Evolutionary conservation across 805 yeast species (phyloP), one percentile per base, ranked within the genome.

Genomic region (Candida caryicola): DNA sequence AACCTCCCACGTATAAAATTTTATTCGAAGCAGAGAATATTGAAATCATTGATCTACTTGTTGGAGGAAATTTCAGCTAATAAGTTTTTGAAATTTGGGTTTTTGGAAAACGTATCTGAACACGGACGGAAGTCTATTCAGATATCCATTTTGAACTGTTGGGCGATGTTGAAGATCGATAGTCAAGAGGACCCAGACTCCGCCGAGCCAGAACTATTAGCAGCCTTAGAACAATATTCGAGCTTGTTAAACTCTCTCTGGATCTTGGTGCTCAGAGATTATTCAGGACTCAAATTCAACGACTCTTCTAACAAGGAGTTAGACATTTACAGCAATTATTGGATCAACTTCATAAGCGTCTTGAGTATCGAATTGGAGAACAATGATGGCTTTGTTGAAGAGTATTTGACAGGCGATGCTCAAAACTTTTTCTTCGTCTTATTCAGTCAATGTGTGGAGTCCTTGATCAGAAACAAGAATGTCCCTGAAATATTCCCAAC

Each of bases 401-500:
- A 67, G 2, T 67, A 77, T 25, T 57, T 86, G 31, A 73, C 70
- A 4, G 79, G 73, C 8, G 89, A 82, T 44, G 64, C 77, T 1
- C 69, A 74, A 4, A 78, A 77, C 44, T 85, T 89, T 48, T 81
- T 85, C 59, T 85, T 87, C 54, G 82, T 89, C 21, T 58, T 90
- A 28, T 85, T 84, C 62, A 85, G 96, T 8, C 85, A 86, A 48
- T 87, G 96, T 55, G 71, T 89, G 33, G 95, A 86, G 49, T 76
- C 83, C 0, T 67, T 89, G 44, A 73, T 83, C 13, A 62, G 54
- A 37, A 64, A 64, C 33, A 74, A 73, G 34, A 55, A 66, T 36
- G 74, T 81, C 2, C 51, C 74, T 9, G 64, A 65, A 2, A 80
- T 84, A 0, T 57, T 90, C 42, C 64, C 62, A 1, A 63, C 70